Base-by-base conservation (phyloP, 148 eudicot genomes). In the Spergularia bocconei region DNA sequence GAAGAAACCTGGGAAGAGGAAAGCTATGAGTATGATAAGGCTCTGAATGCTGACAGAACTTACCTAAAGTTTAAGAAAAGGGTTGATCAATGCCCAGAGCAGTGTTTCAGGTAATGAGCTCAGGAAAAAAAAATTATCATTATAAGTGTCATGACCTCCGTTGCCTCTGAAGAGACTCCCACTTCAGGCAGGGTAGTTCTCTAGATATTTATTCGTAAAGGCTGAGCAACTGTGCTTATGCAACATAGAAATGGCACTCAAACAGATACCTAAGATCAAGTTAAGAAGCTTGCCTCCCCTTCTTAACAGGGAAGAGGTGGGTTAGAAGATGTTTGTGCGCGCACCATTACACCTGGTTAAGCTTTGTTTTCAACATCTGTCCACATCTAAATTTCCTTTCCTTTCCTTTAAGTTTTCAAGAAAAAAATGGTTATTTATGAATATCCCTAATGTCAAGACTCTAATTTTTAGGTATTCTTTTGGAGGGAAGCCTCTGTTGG, bases 51-150 rank as follows among this genome's bases (percentile, higher is more conserved):
- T 53, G 97, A 92, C 81, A 83, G 98, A 86, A 87, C 90, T 64
- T 95, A 88, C 83, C 93, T 95, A 47, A 95, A 95, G 85, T 95
- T 95, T 81, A 95, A 90, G 89, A 95, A 95, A 83, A 89, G 84
- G 63, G 59, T 89, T 80, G 97, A 92, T 73, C 78, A 83, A 66
- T 83, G 86, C 75, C 96, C 98, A 62, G 86, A 89, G 66, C 98
- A 92, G 78, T 92, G 98, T 82, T 86, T 92, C 80, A 86, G 98
- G 98, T 95, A 76, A 62, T 17, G 7, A 63, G 20, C 63, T 53
- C 57, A 41, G 20, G n/a, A n/a, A 60, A 60, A 16, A 67, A 39
- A 39, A 8, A 44, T 44, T 44, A 39, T 39, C 5, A 44, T 44
- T 44, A 44, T 44, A 6, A 44, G 4, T 44, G 6, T 44, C 5